A percentile compares a stretch with the other conserved stretches of the same genome.
Conservation (phyloP, 352 stramenopile genomes). For the Thalassiosira exigua region DNA sequence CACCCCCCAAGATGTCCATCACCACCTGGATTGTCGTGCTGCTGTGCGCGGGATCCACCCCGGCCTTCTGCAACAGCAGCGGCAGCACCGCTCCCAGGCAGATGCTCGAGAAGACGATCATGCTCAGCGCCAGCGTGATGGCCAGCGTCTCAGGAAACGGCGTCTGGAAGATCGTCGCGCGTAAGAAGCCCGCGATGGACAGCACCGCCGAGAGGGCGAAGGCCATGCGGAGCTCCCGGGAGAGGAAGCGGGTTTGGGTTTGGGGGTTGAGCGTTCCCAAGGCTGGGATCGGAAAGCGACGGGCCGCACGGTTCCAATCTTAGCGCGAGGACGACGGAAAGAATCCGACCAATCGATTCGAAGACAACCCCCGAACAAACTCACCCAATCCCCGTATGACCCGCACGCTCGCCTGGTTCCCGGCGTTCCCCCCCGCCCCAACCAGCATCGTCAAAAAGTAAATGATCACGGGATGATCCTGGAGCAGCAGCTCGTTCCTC, state of each 20-base stretch:
- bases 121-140: constrained; percentile 71
- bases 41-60: constrained; percentile 83
- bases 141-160: constrained; percentile 79
- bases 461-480: constrained; percentile 78
- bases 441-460: constrained; percentile 86
- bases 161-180: constrained; percentile 70
- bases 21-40: constrained; percentile 83
- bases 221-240: constrained; percentile 75
- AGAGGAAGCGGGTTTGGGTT: constrained; percentile 69
- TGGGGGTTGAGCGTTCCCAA: constrained; percentile 72
- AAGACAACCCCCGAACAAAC: too few relatives aligned
- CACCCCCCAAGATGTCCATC: constrained; percentile 77
- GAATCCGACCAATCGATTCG: too few relatives aligned
- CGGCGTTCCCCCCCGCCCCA: constrained; percentile 70
- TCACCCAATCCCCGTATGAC: constrained; percentile 69
- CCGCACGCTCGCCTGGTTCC: constrained; percentile 75
- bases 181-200: constrained; percentile 70
- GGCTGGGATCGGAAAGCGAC: too few relatives aligned
- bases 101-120: constrained; percentile 83
- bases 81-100: constrained; percentile 78
- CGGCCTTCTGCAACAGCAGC: constrained; percentile 73
- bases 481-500: constrained; percentile 77
- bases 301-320: too few relatives aligned
- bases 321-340: too few relatives aligned
- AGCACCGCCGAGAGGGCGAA: constrained; percentile 68